A percentile compares a stretch with the other conserved stretches of the same genome.
Conservation (phyloP, 2,329 filamentous ascomycete species). For the Alternaria sp. region DNA sequence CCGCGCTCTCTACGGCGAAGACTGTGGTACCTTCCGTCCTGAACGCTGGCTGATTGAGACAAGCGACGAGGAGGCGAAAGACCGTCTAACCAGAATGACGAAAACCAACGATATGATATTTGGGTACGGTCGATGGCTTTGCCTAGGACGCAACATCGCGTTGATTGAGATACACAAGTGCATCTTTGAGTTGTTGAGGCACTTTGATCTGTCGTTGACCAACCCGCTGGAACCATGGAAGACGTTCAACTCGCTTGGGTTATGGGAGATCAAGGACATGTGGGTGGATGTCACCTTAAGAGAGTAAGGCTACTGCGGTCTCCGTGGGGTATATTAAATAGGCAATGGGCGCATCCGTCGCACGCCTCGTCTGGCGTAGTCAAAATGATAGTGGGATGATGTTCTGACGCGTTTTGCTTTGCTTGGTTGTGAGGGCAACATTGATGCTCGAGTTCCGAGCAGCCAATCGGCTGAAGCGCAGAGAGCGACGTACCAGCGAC, state of each 20-base stretch:
- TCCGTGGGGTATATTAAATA: no score
- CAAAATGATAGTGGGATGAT: neutral
- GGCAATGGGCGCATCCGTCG: neutral
- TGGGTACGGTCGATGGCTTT: constrained; percentile 45
- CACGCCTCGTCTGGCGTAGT: neutral
- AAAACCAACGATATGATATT: constrained; percentile 46
- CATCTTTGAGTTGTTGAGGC: constrained; percentile 49
- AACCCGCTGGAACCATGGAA: constrained; percentile 41
- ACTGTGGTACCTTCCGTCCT: constrained; percentile 56
- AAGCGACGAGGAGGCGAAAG: constrained; percentile 22
- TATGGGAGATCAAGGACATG: constrained; percentile 42
- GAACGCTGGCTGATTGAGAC: constrained; percentile 56
- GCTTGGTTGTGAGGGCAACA: neutral
- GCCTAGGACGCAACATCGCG: constrained; percentile 44
- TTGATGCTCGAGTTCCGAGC: neutral
- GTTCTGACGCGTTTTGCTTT: neutral
- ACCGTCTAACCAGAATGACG: constrained; percentile 38
- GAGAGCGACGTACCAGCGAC: neutral
- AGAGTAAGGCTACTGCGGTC: constrained; percentile 2
- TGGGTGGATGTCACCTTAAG: constrained; percentile 38
- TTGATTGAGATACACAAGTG: constrained; percentile 49
- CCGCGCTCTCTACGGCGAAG: constrained; percentile 41
- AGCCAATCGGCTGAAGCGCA: constrained; percentile 4
- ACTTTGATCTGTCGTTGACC: constrained; percentile 42
- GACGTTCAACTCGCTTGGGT: constrained; percentile 32